phyloP scores from a whole-genome alignment of 1,139 yeast genomes.

The Fermentozyma sake region DNA sequence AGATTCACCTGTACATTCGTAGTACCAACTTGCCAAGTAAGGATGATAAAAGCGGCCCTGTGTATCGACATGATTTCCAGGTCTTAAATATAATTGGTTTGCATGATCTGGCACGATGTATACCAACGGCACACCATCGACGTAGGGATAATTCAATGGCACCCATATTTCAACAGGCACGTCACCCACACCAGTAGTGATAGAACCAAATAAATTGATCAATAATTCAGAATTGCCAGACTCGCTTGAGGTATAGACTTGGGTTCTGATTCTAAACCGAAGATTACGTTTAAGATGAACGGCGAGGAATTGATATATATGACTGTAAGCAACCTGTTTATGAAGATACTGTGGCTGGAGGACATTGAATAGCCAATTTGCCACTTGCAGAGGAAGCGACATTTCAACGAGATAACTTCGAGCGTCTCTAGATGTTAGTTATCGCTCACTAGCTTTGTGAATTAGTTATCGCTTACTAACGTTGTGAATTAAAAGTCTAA shows the following conservation, averaged over 20 bases:
- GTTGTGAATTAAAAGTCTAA: no score
- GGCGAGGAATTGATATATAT: conserved; percentile 52
- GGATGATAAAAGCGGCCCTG: conserved; percentile 77
- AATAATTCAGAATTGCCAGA: conserved; percentile 58
- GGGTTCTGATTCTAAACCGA: conserved; percentile 61
- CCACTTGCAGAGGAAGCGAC: conserved; percentile 29
- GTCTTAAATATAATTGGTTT: conserved; percentile 39
- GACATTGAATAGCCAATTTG: conserved; percentile 43
- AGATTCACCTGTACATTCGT: conserved; percentile 11
- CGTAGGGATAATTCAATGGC: conserved; percentile 63
- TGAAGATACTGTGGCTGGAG: conserved; percentile 49
- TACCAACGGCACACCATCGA: conserved; percentile 50
- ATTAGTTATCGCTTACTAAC: no score
- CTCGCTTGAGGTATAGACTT: conserved; percentile 54
- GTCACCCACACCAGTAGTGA: conserved; percentile 27
- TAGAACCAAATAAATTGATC: conserved; percentile 59
- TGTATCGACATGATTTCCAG: conserved; percentile 68
- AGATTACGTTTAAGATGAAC: conserved; percentile 34
- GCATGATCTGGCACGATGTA: conserved; percentile 50
- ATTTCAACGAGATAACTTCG: no score
- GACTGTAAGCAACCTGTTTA: conserved; percentile 54
- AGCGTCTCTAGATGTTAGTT: no score
- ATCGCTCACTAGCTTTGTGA: no score
- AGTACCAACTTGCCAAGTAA: conserved; percentile 55
- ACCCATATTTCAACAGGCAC: conserved; percentile 77